These are phyloP conservation scores for Aspergillus sp. DNA, from an alignment of 2,329 filamentous ascomycete species.

Conservation along the genomic window DNA sequence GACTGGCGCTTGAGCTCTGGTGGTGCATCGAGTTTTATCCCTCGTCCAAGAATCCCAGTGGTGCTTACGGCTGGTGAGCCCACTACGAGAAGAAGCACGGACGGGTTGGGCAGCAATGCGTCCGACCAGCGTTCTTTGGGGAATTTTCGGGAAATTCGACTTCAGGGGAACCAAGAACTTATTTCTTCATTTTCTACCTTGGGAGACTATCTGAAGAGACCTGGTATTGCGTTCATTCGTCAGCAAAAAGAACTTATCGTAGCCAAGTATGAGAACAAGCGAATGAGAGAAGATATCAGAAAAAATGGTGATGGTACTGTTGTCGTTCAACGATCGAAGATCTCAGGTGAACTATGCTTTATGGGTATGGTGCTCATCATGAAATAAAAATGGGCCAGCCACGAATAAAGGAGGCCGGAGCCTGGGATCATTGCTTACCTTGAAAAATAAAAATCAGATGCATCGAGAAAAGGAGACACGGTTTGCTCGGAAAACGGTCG, in stretches of 20 bases:
- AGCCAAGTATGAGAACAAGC: slow-evolving; percentile 14
- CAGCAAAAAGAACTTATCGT: slow-evolving; percentile 2
- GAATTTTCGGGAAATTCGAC: slow-evolving; percentile 17
- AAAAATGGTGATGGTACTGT: slow-evolving; percentile 44
- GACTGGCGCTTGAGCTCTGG: neutral
- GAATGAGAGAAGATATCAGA: slow-evolving; percentile 34
- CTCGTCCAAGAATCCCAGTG: neutral
- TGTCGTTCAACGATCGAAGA: slow-evolving; percentile 48
- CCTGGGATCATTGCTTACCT: slow-evolving; percentile 26
- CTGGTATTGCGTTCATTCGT: slow-evolving; percentile 11
- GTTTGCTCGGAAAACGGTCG: neutral
- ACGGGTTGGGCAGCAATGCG: slow-evolving; percentile 44
- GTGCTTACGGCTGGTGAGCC: neutral
- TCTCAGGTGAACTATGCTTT: slow-evolving; percentile 51
- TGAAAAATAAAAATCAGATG: slow-evolving; percentile 6
- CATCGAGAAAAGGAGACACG: slow-evolving; percentile 1
- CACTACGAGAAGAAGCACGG: slow-evolving; percentile 5
- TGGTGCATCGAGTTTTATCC: slow-evolving; percentile 11
- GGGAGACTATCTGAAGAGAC: slow-evolving; percentile 7
- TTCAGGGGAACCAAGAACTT: slow-evolving; percentile 10
- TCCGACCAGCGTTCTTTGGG: slow-evolving; percentile 17
- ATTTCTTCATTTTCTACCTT: slow-evolving; percentile 12
- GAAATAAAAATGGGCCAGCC: slow-evolving; percentile 14
- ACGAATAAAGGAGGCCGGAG: slow-evolving; percentile 5
- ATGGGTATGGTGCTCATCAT: slow-evolving; percentile 46